A percentile compares a stretch with the other conserved stretches of the same genome.
Conservation (phyloP, 306 rosid genomes). For the Castanea crenata region DNA sequence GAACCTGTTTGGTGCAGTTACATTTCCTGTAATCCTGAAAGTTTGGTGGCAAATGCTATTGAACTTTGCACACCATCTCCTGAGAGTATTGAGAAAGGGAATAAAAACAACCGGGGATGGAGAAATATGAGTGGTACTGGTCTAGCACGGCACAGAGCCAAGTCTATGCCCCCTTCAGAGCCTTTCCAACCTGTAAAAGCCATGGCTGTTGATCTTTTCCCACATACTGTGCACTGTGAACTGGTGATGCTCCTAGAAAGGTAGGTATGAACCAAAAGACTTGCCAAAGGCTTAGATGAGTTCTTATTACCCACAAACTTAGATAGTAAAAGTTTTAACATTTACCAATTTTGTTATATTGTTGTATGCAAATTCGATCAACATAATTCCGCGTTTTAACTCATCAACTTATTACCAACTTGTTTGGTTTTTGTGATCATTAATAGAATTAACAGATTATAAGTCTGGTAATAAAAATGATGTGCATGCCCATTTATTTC, state of each 20-base stretch:
- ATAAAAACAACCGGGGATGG: slow-evolving; percentile 87
- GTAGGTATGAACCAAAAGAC: slow-evolving; percentile 24
- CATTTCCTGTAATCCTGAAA: slow-evolving; percentile 97
- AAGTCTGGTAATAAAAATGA: neutral
- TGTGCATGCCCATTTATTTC: neutral
- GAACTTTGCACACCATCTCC: slow-evolving; percentile 95
- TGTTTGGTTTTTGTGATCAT: neutral
- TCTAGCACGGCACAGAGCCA: slow-evolving; percentile 82
- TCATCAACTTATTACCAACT: neutral
- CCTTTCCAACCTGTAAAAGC: slow-evolving; percentile 84
- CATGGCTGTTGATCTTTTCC: slow-evolving; percentile 96
- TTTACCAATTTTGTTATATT: neutral
- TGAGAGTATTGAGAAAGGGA: slow-evolving; percentile 55
- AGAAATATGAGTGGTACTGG: slow-evolving; percentile 86
- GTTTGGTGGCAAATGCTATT: slow-evolving; percentile 90
- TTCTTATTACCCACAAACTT: slow-evolving; percentile 1
- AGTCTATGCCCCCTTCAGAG: slow-evolving; percentile 92
- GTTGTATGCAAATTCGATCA: neutral
- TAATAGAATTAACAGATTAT: neutral
- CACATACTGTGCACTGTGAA: slow-evolving; percentile 87
- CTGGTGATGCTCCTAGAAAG: slow-evolving; percentile 95
- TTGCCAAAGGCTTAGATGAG: neutral
- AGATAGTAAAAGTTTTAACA: neutral
- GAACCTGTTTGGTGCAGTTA: slow-evolving; percentile 57
- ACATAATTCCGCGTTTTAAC: neutral